Base-by-base conservation (phyloP, 2,329 filamentous ascomycete genomes). In the Trichoderma guizhouense region DNA sequence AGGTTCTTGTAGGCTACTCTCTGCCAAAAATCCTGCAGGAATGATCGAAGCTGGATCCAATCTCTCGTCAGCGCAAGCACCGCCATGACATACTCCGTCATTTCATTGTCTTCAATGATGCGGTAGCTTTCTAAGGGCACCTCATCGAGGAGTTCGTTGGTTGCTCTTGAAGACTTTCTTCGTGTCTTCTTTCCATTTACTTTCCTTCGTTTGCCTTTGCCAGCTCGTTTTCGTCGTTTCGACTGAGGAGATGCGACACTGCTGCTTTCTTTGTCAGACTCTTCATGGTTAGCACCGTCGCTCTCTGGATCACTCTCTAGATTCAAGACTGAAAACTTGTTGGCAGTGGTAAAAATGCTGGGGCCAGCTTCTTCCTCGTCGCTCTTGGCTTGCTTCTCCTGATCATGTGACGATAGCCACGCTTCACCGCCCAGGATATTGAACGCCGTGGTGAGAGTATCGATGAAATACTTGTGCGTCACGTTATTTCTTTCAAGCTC, bases 71-170 rank as follows among this genome's bases (percentile, higher is more conserved):
- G 73, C 0, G 79, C 78, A 70, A 82, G 83, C 4, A 81, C 79
- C 21, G 85, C 84, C 73, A 86, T 81, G 28, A 84, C 71, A 74
- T 84, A 86, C 14, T 85, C 82, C 0, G 82, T 83, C 7, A 79
- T 66, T 18, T 79, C 78, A 3, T 79, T 74, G 63, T 81, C 81
- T 53, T 84, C 79, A 47, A 85, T 82, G 66, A 86, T 82, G 28
- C 79, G 79, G 73, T 83, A 85, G 65, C 79, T 83, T 69, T 86
- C 83, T 24, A 86, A 61, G 0, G 84, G 82, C 5, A 85, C 72
- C n/a, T 83, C 79, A 3, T 82, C 79, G 24, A 81, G 72, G 18
- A 15, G 73, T 5, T 75, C 7, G 32, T 78, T 74, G 18, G 74
- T 76, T 0, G 28, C 12, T 24, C 26, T 39, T 28, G 69, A 26